A percentile compares a stretch with the other conserved stretches of the same genome.
Conservation (phyloP, 306 rosid genomes). For the Citrullus mucosospermus region DNA sequence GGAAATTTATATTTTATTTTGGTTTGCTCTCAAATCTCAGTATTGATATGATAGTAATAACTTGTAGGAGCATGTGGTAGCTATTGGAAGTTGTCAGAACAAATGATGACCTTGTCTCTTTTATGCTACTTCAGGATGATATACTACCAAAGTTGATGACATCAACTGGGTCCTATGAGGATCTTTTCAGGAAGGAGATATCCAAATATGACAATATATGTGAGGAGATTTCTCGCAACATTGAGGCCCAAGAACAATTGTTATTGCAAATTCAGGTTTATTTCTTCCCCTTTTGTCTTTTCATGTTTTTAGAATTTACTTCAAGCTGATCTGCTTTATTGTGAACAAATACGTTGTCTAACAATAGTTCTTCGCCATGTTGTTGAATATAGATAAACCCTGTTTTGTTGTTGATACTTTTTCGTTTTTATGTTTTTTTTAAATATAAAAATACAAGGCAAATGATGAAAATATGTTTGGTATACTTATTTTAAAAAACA, state of each 20-base stretch:
- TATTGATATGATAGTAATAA: not conserved
- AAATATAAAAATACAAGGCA: not conserved
- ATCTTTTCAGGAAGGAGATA: constrained; percentile 87
- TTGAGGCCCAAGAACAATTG: constrained; percentile 86
- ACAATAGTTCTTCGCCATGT: not conserved
- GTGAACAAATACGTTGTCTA: not conserved
- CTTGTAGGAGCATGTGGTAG: not conserved
- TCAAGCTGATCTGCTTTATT: not conserved
- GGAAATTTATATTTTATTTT: not conserved
- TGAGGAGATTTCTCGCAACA: constrained; percentile 81
- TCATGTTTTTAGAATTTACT: not conserved
- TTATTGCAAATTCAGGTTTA: constrained; percentile 89
- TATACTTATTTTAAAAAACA: not conserved
- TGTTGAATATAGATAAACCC: not conserved
- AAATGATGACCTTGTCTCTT: constrained; percentile 13
- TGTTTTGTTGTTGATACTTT: no score
- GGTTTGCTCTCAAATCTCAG: not conserved
- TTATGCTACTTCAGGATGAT: constrained; percentile 65
- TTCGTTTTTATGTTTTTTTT: no score
- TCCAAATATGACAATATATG: constrained; percentile 83
- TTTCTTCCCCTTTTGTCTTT: not conserved
- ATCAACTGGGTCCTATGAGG: constrained; percentile 92
- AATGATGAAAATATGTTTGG: not conserved
- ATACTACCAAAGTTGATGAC: constrained; percentile 98
- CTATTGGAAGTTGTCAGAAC: not conserved